phyloP scores from a whole-genome alignment of 352 stramenopile genomes.

The Phytopythium oedochilum region DNA sequence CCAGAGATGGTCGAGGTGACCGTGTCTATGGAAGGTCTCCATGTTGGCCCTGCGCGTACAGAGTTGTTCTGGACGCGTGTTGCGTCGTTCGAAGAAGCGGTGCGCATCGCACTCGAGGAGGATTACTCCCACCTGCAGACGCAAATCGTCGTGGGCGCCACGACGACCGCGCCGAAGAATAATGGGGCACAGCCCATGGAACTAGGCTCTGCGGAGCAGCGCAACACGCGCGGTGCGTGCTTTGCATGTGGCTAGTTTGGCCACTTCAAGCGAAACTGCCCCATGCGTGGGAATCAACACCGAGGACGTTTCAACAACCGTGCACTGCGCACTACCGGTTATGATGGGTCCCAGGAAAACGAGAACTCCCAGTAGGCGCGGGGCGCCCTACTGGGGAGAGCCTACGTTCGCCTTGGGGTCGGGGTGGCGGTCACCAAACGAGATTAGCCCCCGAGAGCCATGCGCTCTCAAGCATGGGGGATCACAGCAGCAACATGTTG shows the following conservation, averaged over 20 bases:
- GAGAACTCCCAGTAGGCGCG: not conserved
- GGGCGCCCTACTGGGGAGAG: not conserved
- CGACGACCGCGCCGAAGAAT: too few species aligned
- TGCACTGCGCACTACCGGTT: too few species aligned
- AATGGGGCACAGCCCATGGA: not conserved
- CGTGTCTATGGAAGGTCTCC: conserved; percentile 8
- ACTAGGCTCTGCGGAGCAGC: not conserved
- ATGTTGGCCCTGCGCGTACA: not conserved
- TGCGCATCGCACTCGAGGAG: not conserved
- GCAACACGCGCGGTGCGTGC: not conserved
- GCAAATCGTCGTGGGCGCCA: not conserved
- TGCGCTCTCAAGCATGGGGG: not conserved
- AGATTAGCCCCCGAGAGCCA: not conserved
- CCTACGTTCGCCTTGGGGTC: not conserved
- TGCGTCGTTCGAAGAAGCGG: not conserved
- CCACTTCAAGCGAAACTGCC: not conserved
- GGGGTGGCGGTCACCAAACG: not conserved
- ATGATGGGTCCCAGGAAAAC: not conserved
- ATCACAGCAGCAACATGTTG: not conserved
- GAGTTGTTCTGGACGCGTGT: not conserved
- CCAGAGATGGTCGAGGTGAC: conserved; percentile 4
- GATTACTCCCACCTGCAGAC: not conserved
- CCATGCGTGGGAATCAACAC: not conserved
- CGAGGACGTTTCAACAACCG: not conserved
- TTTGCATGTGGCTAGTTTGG: not conserved